phyloP scores from a whole-genome alignment of 306 rosid species.

The Corylus americana region DNA sequence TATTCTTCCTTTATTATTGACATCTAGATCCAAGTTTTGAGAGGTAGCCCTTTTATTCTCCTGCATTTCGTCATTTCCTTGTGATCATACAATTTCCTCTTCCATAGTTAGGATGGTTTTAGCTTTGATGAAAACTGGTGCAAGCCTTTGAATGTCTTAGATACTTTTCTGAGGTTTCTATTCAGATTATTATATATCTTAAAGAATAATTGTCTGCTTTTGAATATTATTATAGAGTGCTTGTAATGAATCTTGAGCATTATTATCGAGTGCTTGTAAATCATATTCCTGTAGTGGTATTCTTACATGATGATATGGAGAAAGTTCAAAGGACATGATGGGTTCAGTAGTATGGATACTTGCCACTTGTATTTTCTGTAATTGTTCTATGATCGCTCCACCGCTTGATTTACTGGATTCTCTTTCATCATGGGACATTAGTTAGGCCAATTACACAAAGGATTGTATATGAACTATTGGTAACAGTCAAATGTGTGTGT shows the following conservation, averaged over 20 bases:
- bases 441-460: not conserved
- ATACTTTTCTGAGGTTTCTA: constrained; percentile 1
- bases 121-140: not conserved
- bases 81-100: not conserved
- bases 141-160: not conserved
- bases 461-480: not conserved
- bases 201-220: not conserved
- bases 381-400: too few species aligned
- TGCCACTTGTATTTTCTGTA: not conserved
- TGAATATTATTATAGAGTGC: not conserved
- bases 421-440: not conserved
- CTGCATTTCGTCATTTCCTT: not conserved
- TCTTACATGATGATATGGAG: constrained; percentile 6
- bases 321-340: not conserved
- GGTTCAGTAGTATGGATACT: not conserved
- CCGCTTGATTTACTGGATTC: not conserved
- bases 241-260: not conserved
- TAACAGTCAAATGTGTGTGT: not conserved
- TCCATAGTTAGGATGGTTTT: not conserved
- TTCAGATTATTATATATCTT: not conserved
- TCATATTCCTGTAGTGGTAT: not conserved
- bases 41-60: not conserved
- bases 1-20: not conserved
- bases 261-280: not conserved
- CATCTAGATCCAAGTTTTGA: not conserved